Percentiles rank a stretch among this genome's conserved stretches.
These are phyloP conservation scores for Trichoderma hamatum DNA, from an alignment of 2,329 filamentous ascomycete genomes.

Conservation along the genomic window DNA sequence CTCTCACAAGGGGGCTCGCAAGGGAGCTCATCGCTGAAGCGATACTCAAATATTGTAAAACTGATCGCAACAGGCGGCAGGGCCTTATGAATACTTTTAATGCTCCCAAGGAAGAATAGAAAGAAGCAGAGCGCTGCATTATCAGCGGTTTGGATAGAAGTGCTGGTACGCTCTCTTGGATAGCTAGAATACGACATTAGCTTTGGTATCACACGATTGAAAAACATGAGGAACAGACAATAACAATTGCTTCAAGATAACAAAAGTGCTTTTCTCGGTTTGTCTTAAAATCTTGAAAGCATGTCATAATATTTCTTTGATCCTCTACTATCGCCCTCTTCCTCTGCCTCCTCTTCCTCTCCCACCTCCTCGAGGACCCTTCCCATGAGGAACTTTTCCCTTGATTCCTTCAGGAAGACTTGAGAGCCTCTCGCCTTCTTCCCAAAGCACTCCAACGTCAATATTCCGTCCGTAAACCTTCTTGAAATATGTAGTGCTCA, in stretches of 20 bases:
- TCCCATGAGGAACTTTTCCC: constrained; percentile 51
- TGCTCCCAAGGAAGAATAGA: not conserved
- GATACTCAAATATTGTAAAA: constrained; percentile 44
- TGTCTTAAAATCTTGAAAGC: not conserved
- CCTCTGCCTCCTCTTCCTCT: constrained; percentile 43
- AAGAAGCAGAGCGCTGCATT: not conserved
- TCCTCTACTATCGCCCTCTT: constrained; percentile 36
- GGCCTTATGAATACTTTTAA: not conserved
- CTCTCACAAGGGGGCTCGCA: constrained; percentile 42
- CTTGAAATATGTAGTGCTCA: constrained; percentile 70
- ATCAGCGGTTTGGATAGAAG: not conserved
- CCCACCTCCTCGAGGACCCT: constrained; percentile 49
- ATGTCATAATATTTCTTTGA: not conserved
- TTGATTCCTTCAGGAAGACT: constrained; percentile 67
- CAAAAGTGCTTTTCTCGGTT: not conserved
- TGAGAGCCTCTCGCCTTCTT: constrained; percentile 66
- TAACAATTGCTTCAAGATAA: not conserved
- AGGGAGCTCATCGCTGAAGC: constrained; percentile 46
- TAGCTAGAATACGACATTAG: not conserved
- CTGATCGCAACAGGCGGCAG: constrained; percentile 30
- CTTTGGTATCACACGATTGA: not conserved
- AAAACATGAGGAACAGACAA: not conserved
- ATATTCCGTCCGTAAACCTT: constrained; percentile 66
- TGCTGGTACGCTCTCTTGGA: not conserved
- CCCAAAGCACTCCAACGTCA: constrained; percentile 68